These are phyloP conservation scores for Tolypocladium tundrense DNA, from an alignment of 2,329 filamentous ascomycete genomes.

Conservation along the genomic window DNA sequence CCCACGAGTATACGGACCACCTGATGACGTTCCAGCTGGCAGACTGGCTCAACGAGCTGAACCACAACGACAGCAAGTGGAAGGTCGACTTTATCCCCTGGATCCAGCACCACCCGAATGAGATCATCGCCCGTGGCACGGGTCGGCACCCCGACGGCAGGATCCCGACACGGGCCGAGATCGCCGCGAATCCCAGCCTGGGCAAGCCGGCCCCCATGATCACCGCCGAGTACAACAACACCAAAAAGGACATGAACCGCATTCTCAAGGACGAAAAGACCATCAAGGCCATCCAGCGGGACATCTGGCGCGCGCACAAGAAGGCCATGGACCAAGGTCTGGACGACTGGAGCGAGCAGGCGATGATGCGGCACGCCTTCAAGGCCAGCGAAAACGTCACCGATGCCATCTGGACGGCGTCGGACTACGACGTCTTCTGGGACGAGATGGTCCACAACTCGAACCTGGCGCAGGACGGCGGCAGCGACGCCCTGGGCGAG, in stretches of 20 bases:
- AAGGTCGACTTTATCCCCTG: constrained; percentile 30
- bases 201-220: constrained; percentile 9
- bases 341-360: constrained; percentile 19
- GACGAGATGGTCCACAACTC: constrained; percentile 22
- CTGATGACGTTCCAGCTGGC: constrained; percentile 31
- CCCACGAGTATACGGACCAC: constrained; percentile 29
- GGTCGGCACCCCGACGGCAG: constrained; percentile 16
- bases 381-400: constrained; percentile 24
- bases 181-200: constrained; percentile 11
- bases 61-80: constrained; percentile 17
- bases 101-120: constrained; percentile 26
- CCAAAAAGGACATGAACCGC: constrained; percentile 9
- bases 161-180: constrained; percentile 8
- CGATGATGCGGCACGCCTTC: constrained; percentile 22
- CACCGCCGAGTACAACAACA: constrained; percentile 10
- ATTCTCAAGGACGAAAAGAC: constrained; percentile 7
- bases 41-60: constrained; percentile 28
- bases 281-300: constrained; percentile 4
- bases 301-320: constrained; percentile 19
- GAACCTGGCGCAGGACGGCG: constrained; percentile 19
- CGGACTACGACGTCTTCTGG: constrained; percentile 22
- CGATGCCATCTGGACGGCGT: constrained; percentile 16
- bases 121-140: constrained; percentile 11
- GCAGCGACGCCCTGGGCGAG: constrained; percentile 12
- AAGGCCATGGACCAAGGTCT: constrained; percentile 15